Evolutionary conservation across 2,329 filamentous ascomycete genomes (phyloP).

Genomic region (Aspergillus proliferans): DNA sequence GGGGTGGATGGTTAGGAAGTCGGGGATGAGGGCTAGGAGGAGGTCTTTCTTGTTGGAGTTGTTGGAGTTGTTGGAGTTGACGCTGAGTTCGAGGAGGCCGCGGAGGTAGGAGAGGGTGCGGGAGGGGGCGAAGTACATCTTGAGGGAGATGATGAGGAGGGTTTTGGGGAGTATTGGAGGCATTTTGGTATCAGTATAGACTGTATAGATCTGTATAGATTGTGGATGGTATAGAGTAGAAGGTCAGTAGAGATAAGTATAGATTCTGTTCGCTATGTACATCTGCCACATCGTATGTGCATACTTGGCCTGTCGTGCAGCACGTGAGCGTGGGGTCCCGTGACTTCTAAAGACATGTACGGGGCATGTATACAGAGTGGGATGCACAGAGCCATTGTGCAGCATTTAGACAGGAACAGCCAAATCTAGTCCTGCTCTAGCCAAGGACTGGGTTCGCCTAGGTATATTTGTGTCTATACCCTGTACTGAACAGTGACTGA

Average conservation of each 20-base stretch:
- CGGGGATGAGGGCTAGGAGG: constrained; percentile 71
- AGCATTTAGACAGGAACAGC: too few relatives aligned
- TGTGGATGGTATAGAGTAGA: constrained; percentile 7
- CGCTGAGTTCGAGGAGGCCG: constrained; percentile 45
- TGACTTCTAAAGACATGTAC: too few relatives aligned
- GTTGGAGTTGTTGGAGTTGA: constrained; percentile 37
- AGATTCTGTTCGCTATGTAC: not conserved
- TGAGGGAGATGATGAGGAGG: constrained; percentile 34
- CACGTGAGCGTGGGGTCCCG: too few relatives aligned
- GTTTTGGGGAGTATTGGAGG: constrained; percentile 30
- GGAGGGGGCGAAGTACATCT: constrained; percentile 33
- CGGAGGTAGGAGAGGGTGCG: constrained; percentile 54
- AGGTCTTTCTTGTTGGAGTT: constrained; percentile 46
- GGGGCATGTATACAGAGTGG: too few relatives aligned
- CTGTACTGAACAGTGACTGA: too few relatives aligned
- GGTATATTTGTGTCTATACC: too few relatives aligned
- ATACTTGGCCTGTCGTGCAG: too few relatives aligned
- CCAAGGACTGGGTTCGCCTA: too few relatives aligned
- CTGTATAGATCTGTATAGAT: not conserved
- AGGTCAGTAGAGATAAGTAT: not conserved
- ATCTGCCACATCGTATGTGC: too few relatives aligned
- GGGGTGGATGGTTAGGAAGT: constrained; percentile 61
- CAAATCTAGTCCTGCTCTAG: too few relatives aligned
- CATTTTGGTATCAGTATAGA: not conserved
- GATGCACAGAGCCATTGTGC: too few relatives aligned